Evolutionary conservation across 129 eudicot genomes (phyloP).

Genomic region (Flaveria sonorensis): DNA sequence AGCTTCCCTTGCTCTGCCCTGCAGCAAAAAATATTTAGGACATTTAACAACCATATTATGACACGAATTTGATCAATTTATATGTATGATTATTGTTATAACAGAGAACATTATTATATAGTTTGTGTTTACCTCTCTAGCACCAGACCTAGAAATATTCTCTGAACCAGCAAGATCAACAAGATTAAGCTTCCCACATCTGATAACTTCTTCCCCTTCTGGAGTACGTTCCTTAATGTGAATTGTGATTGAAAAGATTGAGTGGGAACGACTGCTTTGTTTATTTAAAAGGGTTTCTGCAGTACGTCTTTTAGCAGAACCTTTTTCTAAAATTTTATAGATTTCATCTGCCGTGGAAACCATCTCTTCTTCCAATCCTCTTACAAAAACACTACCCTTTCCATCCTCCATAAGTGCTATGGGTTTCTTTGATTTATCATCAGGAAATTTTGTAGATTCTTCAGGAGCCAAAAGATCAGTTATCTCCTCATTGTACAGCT

Average conservation of each 20-base stretch:
- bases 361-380: constrained; percentile 94
- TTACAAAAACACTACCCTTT: constrained; percentile 85
- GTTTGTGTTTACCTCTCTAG: constrained; percentile 71
- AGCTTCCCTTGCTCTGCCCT: constrained; percentile 99
- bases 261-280: constrained; percentile 96
- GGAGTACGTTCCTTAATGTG: constrained; percentile 93
- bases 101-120: neutral
- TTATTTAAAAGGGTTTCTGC: constrained; percentile 96
- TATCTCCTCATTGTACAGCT: constrained; percentile 94
- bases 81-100: neutral
- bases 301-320: constrained; percentile 92
- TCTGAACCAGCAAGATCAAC: constrained; percentile 99
- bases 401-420: constrained; percentile 98
- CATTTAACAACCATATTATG: neutral
- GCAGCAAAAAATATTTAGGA: constrained; percentile 25
- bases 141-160: constrained; percentile 97
- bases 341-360: constrained; percentile 91
- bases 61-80: constrained; percentile 6
- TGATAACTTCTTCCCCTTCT: constrained; percentile 96
- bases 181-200: constrained; percentile 90
- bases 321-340: constrained; percentile 84
- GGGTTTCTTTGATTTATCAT: constrained; percentile 88
- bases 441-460: constrained; percentile 40
- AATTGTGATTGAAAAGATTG: constrained; percentile 89
- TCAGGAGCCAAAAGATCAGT: constrained; percentile 97